phyloP scores from a whole-genome alignment of 2,329 filamentous ascomycete genomes.

The Ceratocystis lukuohia region DNA sequence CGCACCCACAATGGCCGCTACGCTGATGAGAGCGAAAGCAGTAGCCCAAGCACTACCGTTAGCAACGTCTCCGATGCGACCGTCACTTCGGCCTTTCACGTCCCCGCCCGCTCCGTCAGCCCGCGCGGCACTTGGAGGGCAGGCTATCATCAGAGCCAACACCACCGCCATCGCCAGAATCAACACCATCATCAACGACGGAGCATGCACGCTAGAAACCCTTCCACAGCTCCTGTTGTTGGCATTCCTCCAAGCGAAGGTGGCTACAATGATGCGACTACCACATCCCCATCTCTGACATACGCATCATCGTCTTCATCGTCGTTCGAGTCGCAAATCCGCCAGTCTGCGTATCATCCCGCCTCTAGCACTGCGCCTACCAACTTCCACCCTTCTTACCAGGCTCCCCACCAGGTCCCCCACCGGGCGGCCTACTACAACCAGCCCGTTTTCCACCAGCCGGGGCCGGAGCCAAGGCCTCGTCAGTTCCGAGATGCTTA shows the following conservation, averaged over 20 bases:
- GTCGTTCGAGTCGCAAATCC: conserved; percentile 6
- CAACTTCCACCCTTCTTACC: neutral
- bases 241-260: neutral
- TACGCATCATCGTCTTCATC: conserved; percentile 11
- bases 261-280: conserved; percentile 6
- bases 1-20: neutral
- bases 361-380: neutral
- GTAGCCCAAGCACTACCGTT: neutral
- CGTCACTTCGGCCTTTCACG: conserved; percentile 11
- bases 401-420: neutral
- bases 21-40: neutral
- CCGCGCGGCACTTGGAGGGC: neutral
- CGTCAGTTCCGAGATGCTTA: neutral
- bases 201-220: neutral
- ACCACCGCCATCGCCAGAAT: neutral
- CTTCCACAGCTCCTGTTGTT: neutral
- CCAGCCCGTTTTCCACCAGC: neutral
- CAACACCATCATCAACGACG: neutral
- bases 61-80: conserved; percentile 14
- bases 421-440: neutral
- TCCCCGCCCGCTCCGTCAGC: neutral
- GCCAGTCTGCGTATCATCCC: neutral
- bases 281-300: conserved; percentile 5
- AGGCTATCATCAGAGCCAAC: neutral
- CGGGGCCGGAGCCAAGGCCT: neutral